Conservation (phyloP, 202 grass and related monocot species). For the Saccharum hybrid region DNA sequence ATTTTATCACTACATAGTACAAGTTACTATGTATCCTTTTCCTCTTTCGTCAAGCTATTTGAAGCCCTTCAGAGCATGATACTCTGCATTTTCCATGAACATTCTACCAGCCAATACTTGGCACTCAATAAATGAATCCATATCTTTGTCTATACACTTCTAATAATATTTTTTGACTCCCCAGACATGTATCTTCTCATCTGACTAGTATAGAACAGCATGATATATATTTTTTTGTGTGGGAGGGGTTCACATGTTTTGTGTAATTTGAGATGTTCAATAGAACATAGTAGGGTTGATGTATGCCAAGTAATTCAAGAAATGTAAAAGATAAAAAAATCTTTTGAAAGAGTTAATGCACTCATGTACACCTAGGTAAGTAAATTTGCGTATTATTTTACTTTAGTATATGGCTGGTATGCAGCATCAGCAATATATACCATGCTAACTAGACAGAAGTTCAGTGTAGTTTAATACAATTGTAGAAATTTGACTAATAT, state of each 20-base stretch:
- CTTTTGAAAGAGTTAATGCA: not conserved
- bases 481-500: not conserved
- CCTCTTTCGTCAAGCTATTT: conserved; percentile 28
- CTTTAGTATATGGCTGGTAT: not conserved
- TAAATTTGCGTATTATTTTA: conserved; percentile 24
- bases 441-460: conserved; percentile 8
- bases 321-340: not conserved
- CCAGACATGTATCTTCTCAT: not conserved
- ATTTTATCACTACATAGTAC: conserved; percentile 30
- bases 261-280: not conserved
- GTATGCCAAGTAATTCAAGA: not conserved
- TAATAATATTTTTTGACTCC: not conserved
- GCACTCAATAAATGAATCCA: not conserved
- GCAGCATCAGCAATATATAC: conserved; percentile 6
- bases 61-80: too few species aligned
- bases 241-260: not conserved
- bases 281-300: not conserved
- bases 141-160: not conserved
- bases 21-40: conserved; percentile 15
- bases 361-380: not conserved
- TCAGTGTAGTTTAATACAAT: not conserved
- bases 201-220: not conserved
- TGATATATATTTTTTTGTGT: not conserved
- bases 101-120: too few species aligned
- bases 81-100: too few species aligned